These are phyloP conservation scores for Xylariaceae sp. DNA, from an alignment of 2,329 filamentous ascomycete genomes.

Conservation along the genomic window DNA sequence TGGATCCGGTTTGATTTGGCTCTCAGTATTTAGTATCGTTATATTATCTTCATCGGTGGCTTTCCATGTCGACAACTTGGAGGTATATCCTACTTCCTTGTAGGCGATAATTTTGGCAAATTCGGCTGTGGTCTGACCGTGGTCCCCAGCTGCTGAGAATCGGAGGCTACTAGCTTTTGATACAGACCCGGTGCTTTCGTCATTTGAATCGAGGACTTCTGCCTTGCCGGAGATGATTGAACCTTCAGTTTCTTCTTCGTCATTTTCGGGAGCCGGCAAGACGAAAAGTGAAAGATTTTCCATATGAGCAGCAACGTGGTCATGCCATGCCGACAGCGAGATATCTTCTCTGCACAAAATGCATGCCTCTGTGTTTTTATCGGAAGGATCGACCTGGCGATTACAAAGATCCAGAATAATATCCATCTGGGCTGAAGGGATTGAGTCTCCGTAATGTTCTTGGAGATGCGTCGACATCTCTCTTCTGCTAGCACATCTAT, in stretches of 20 bases:
- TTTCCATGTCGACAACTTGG: too few relatives aligned
- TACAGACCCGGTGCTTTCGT: background rate
- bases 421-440: background rate
- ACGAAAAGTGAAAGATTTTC: slow-evolving; percentile 10
- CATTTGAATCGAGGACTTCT: background rate
- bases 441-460: background rate
- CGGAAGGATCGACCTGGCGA: background rate
- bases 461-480: slow-evolving; percentile 3
- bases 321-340: background rate
- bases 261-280: background rate
- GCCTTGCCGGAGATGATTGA: background rate
- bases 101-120: too few relatives aligned
- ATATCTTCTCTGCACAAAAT: background rate
- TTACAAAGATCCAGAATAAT: slow-evolving; percentile 3
- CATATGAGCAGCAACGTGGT: slow-evolving; percentile 6
- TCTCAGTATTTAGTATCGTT: too few relatives aligned
- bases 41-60: too few relatives aligned
- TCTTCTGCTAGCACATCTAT: background rate
- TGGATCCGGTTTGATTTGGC: too few relatives aligned
- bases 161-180: background rate
- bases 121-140: background rate
- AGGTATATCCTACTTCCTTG: too few relatives aligned
- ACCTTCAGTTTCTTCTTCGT: background rate
- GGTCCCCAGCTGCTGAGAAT: background rate
- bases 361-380: background rate